These are phyloP conservation scores for Trametes cingulata DNA, from an alignment of 768 basidiomycete species.

Conservation along the genomic window DNA sequence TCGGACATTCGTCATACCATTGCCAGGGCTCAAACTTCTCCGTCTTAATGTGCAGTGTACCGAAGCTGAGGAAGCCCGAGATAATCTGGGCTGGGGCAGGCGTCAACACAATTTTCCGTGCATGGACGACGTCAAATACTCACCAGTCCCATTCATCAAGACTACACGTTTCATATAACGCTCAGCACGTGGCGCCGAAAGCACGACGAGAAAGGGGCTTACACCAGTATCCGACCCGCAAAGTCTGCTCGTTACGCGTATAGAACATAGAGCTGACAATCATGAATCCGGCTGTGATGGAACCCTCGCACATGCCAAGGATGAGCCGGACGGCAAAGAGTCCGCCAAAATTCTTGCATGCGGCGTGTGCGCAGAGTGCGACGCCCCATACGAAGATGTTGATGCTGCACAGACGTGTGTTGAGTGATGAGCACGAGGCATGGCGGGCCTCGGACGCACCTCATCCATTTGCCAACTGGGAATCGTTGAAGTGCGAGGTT, in stretches of 20 bases:
- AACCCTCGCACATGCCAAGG: slow-evolving; percentile 72
- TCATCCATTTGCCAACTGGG: slow-evolving; percentile 82
- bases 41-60: slow-evolving; percentile 61
- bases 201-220: slow-evolving; percentile 30
- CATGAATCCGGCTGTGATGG: slow-evolving; percentile 74
- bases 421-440: background rate
- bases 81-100: slow-evolving; percentile 62
- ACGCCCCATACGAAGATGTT: slow-evolving; percentile 71
- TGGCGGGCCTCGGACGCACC: slow-evolving; percentile 38
- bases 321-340: slow-evolving; percentile 65
- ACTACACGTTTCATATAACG: slow-evolving; percentile 40
- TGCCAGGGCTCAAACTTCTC: slow-evolving; percentile 67
- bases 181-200: no score
- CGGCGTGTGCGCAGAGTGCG: slow-evolving; percentile 61
- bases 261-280: slow-evolving; percentile 81
- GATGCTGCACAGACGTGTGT: slow-evolving; percentile 37
- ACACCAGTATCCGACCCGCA: slow-evolving; percentile 79
- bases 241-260: slow-evolving; percentile 67
- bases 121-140: slow-evolving; percentile 1
- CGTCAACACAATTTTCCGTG: background rate
- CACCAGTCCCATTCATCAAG: slow-evolving; percentile 75
- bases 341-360: slow-evolving; percentile 68
- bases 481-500: slow-evolving; percentile 71
- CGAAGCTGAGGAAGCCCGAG: slow-evolving; percentile 68
- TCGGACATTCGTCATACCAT: slow-evolving; percentile 44